phyloP scores from a whole-genome alignment of 2,329 filamentous ascomycete species.

The Pseudopithomyces chartarum region DNA sequence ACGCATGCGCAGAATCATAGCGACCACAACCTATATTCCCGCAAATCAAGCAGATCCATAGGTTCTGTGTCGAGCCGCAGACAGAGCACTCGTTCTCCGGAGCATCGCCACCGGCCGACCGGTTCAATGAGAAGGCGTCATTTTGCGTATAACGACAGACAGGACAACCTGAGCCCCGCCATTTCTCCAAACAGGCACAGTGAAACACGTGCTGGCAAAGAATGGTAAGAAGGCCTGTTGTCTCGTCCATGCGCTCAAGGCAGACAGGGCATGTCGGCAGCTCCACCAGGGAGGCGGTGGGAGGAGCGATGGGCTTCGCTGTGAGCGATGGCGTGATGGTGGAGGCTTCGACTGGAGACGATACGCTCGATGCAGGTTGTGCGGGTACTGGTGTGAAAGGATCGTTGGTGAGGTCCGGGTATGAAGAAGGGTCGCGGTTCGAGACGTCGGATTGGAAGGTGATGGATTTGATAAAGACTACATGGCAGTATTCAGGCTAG shows the following conservation, averaged over 20 bases:
- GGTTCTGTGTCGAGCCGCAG: slow-evolving; percentile 79
- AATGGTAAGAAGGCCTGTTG: slow-evolving; percentile 91
- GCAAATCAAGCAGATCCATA: slow-evolving; percentile 96
- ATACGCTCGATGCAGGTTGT: slow-evolving; percentile 37
- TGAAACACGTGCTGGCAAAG: slow-evolving; percentile 98
- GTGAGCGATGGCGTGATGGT: slow-evolving; percentile 54
- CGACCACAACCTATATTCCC: slow-evolving; percentile 91
- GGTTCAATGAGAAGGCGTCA: slow-evolving; percentile 45
- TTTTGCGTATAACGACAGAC: slow-evolving; percentile 89
- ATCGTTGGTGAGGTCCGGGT: slow-evolving; percentile 67
- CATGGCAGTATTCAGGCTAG: slow-evolving; percentile 89
- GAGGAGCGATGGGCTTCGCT: slow-evolving; percentile 68
- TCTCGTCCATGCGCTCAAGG: slow-evolving; percentile 97
- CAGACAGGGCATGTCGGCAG: slow-evolving; percentile 96
- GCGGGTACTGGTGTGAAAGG: slow-evolving; percentile 64
- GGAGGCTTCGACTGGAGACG: slow-evolving; percentile 39
- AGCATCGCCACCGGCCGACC: slow-evolving; percentile 44
- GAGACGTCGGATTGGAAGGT: slow-evolving; percentile 72
- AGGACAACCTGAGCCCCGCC: slow-evolving; percentile 91
- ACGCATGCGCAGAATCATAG: slow-evolving; percentile 92
- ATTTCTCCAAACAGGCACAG: slow-evolving; percentile 93
- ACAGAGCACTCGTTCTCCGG: slow-evolving; percentile 75
- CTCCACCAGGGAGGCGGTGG: slow-evolving; percentile 84
- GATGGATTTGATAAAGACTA: slow-evolving; percentile 92
- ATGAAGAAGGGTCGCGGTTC: slow-evolving; percentile 53